Conservation (phyloP, 352 stramenopile genomes). For the Phytophthora hibernalis region DNA sequence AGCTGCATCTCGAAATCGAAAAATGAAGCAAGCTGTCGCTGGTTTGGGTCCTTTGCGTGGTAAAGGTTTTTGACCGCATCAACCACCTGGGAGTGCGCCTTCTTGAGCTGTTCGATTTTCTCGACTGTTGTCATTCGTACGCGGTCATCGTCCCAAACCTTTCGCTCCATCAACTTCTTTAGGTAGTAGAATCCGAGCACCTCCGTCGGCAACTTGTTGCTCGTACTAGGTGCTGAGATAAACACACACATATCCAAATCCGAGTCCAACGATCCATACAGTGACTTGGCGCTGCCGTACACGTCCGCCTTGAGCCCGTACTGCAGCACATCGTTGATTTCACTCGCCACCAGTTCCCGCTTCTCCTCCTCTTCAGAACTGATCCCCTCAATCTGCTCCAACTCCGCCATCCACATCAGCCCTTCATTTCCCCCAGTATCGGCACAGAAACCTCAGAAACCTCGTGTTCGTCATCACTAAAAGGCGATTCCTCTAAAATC, state of each 20-base stretch:
- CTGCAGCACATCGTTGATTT: conserved; percentile 40
- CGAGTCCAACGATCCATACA: conserved; percentile 62
- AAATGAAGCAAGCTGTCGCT: conserved; percentile 35
- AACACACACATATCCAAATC: conserved; percentile 76
- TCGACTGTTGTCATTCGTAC: not conserved
- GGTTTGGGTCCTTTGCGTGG: conserved; percentile 8
- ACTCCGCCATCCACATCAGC: conserved; percentile 15
- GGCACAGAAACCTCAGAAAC: conserved; percentile 3
- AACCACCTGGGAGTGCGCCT: conserved; percentile 14
- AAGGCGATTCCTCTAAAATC: conserved; percentile 51
- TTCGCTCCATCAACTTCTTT: conserved; percentile 40
- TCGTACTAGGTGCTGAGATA: not conserved
- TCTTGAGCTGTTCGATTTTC: conserved; percentile 41
- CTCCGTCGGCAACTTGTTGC: not conserved
- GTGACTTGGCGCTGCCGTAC: conserved; percentile 76
- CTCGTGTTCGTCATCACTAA: too few species aligned
- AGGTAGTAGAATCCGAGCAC: conserved; percentile 45
- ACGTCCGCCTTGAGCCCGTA: conserved; percentile 45
- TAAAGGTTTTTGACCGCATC: conserved; percentile 18
- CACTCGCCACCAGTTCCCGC: conserved; percentile 32
- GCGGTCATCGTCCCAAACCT: conserved; percentile 15
- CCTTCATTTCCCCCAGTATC: not conserved
- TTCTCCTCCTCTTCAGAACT: conserved; percentile 36
- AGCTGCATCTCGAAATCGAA: conserved; percentile 37
- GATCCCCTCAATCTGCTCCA: conserved; percentile 44